A percentile compares a stretch with the other conserved stretches of the same genome.
phyloP scores from a whole-genome alignment of 495 filamentous ascomycete genomes.

The Hypomontagnella submonticulosa region DNA sequence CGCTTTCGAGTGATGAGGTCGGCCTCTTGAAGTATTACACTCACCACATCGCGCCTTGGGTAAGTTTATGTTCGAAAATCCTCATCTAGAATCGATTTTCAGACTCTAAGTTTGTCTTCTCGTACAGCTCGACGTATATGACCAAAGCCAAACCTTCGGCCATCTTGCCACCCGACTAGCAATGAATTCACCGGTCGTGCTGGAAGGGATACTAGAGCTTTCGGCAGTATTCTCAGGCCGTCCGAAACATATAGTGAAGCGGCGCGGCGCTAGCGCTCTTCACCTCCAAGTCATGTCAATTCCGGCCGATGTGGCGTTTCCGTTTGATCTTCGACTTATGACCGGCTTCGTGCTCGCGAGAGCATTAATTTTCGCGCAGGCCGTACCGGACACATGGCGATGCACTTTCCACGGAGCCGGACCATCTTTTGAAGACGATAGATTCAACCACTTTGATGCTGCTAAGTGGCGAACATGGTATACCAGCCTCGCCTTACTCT shows the following conservation, averaged over 20 bases:
- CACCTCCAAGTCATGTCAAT: constrained; percentile 28
- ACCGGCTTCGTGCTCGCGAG: constrained; percentile 26
- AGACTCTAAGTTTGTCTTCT: not conserved
- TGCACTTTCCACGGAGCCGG: constrained; percentile 12
- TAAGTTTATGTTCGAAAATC: constrained; percentile 3
- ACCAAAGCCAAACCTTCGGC: constrained; percentile 26
- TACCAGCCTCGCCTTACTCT: constrained; percentile 19
- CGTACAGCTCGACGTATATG: constrained; percentile 30
- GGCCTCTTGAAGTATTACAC: constrained; percentile 27
- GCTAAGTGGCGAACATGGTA: constrained; percentile 20
- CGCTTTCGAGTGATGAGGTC: constrained; percentile 24
- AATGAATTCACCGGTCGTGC: constrained; percentile 30
- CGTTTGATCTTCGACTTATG: constrained; percentile 16
- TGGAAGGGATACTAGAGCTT: constrained; percentile 27
- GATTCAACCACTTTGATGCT: constrained; percentile 10
- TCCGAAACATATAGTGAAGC: constrained; percentile 16
- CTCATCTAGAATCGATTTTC: not conserved
- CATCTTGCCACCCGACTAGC: constrained; percentile 19
- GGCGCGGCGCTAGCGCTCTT: constrained; percentile 25
- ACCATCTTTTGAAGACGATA: constrained; percentile 6
- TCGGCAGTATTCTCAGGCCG: constrained; percentile 25
- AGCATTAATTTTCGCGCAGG: constrained; percentile 26
- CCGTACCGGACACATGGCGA: constrained; percentile 28
- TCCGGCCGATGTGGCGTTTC: constrained; percentile 10
- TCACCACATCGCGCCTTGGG: constrained; percentile 34